Evolutionary conservation across 257 asterid species (phyloP), one percentile per base, ranked within the genome.

Genomic region (Solanum rostratum): DNA sequence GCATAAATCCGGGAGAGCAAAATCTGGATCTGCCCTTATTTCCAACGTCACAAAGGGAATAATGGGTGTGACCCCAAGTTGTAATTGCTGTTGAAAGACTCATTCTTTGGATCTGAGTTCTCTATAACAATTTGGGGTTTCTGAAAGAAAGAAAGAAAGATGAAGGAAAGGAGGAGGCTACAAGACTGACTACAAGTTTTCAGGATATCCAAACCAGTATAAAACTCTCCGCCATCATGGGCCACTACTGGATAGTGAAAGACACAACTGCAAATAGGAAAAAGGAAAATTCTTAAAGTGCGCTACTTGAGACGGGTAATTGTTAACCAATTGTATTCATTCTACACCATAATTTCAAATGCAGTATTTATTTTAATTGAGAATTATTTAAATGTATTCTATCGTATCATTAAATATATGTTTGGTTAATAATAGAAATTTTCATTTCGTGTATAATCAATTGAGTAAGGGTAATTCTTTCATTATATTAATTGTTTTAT

Each of bases 51-150:
- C 29, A 41, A 41, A 49, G 24, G 45, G 80, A 27, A 30, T 85
- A 76, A 59, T 70, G 87, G 83, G 88, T 37, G 46, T 57, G 85
- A 10, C 63, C 84, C 90, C 89, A 87, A 16, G 88, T 73, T 69
- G 88, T 53, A 49, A 78, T 85, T 63, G 87, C 81, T 78, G 86
- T 88, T 55, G 89, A 37, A 65, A 88, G 62, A 85, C 89, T 90
- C 88, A 84, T 84, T 84, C 69, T 85, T 81, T 60, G 22, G 70
- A 46, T 29, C 65, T 68, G 10, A 49, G 11, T 22, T 57, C 53
- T 53, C 52, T 33, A 3, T 33, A 39, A 39, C 62, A 24, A 20
- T 43, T 82, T 62, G 57, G 57, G 41, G 59, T 45, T 81, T 60
- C 24, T 9, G 24, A 74, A 46, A 45, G 30, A 69, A 19, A 10